These are phyloP conservation scores for Wickerhamiella azymoides DNA, from an alignment of 805 yeast genomes.

Conservation along the genomic window DNA sequence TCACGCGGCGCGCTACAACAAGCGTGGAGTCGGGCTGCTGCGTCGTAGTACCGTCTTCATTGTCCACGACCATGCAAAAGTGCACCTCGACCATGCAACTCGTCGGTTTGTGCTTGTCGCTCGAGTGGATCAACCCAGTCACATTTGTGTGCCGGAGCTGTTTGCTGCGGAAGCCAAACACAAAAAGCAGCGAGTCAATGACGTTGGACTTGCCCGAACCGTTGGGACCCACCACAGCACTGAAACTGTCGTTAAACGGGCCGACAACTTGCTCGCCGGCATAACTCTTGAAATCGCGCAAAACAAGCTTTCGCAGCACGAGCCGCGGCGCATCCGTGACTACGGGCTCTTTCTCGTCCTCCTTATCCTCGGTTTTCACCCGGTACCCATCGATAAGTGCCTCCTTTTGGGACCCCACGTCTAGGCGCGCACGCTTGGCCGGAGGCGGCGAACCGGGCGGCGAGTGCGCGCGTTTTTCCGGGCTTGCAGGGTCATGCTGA, in stretches of 20 bases:
- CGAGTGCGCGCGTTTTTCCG: no score
- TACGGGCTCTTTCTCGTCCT: neutral
- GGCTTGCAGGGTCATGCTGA: no score
- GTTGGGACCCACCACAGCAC: slow-evolving; percentile 97
- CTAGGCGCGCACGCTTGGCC: no score
- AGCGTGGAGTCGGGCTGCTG: slow-evolving; percentile 43
- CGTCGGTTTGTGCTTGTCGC: slow-evolving; percentile 45
- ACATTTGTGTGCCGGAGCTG: slow-evolving; percentile 94
- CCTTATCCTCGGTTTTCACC: neutral
- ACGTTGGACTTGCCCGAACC: slow-evolving; percentile 98
- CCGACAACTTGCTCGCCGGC: slow-evolving; percentile 91
- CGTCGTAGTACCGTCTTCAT: slow-evolving; percentile 28
- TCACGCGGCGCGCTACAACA: slow-evolving; percentile 67
- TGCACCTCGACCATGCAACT: slow-evolving; percentile 86
- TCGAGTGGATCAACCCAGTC: slow-evolving; percentile 89
- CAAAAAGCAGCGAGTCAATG: slow-evolving; percentile 89
- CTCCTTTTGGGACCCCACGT: neutral
- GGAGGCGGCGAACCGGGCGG: no score
- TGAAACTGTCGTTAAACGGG: slow-evolving; percentile 83
- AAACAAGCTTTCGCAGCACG: slow-evolving; percentile 57
- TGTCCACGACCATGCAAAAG: slow-evolving; percentile 63
- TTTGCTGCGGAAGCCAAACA: slow-evolving; percentile 90
- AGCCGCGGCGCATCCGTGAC: slow-evolving; percentile 31
- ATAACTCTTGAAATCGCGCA: slow-evolving; percentile 85
- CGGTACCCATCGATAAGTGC: neutral